Evolutionary conservation across 352 stramenopile genomes (phyloP).

Genomic region (Nothophytophthora sp.): DNA sequence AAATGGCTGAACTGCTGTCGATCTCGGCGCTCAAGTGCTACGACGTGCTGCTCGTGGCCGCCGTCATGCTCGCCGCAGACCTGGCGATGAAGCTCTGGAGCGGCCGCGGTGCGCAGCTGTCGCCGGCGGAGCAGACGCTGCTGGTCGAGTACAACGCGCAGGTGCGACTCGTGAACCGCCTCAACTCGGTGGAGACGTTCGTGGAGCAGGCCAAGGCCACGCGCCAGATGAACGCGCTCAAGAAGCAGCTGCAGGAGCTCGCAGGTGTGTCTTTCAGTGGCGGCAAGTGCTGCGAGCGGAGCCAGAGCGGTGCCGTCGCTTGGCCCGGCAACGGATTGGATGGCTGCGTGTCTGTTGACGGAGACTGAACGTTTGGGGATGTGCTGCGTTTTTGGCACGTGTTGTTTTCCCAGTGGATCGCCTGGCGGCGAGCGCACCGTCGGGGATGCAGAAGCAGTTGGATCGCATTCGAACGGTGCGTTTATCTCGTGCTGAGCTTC

Average conservation of each 20-base stretch:
- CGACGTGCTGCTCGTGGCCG: constrained; percentile 71
- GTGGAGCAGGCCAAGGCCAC: constrained; percentile 88
- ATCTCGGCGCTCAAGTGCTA: constrained; percentile 63
- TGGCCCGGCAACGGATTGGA: constrained; percentile 56
- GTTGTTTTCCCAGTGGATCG: too few relatives aligned
- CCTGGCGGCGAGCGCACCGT: constrained; percentile 63
- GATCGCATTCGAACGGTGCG: constrained; percentile 71
- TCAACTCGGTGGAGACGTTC: constrained; percentile 89
- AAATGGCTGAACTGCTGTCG: constrained; percentile 31
- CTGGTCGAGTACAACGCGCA: constrained; percentile 77
- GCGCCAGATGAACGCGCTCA: constrained; percentile 83
- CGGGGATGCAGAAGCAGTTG: constrained; percentile 74
- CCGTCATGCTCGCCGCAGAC: constrained; percentile 57
- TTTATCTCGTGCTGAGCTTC: too few relatives aligned
- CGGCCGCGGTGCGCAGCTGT: constrained; percentile 47
- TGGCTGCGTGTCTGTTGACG: too few relatives aligned
- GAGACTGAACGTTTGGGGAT: too few relatives aligned
- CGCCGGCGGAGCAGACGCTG: constrained; percentile 54
- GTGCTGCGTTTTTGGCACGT: too few relatives aligned
- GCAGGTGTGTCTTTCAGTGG: too few relatives aligned
- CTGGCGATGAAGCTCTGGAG: constrained; percentile 58
- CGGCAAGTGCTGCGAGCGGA: too few relatives aligned
- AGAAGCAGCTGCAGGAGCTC: constrained; percentile 86
- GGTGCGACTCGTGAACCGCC: constrained; percentile 74
- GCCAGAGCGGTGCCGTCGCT: too few relatives aligned